Evolutionary conservation across 1,284 basidiomycete species (phyloP), one percentile per base, ranked within the genome.

Genomic region (Irpex rosettiformis): DNA sequence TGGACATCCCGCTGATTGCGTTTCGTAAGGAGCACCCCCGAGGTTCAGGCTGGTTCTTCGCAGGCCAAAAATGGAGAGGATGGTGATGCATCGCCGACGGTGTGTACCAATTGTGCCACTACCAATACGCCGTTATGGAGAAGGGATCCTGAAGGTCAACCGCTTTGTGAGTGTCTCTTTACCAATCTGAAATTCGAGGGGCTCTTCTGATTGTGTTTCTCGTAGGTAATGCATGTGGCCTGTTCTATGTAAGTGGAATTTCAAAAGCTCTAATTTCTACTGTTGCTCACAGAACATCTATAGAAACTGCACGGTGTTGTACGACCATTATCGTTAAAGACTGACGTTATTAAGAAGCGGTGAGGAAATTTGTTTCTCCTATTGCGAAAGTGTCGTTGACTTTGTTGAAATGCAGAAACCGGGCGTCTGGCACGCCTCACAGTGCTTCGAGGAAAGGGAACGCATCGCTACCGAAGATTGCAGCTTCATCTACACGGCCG

Each of bases 331-430:
- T 96, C 94, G 52, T 81, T 98, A 62, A 98, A 97, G 82, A 97
- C 95, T 24, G 95, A 98, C 72, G 91, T 97, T 48, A 98, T 98
- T 75, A 98, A 98, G 86, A 98, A 97, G 79, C 83, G 95, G 93
- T 94, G 67, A 55, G 83, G 49, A 58, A 47, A 45, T 59, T 59
- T n/a, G 29, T 30, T 10, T 43, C n/a, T 30, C 48, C 49, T 58
- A 54, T 24, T 57, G 40, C 42, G 30, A n/a, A 21, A 13, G 8
- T 48, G 30, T 18, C 28, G 29, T 29, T 57, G 48, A 24, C n/a
- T n/a, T 16, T 60, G 61, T 64, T 57, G 60, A 65, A 61, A 58
- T 29, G 47, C 64, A 91, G 89, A 68, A 92, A 92, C 72, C 85
- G 89, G 45, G 86, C 89, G 37, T 90, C 89, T 58, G 89, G 89